These are phyloP conservation scores for Tetrahymena malaccensis DNA, from an alignment of 73 alveolate genomes.

Conservation along the genomic window DNA sequence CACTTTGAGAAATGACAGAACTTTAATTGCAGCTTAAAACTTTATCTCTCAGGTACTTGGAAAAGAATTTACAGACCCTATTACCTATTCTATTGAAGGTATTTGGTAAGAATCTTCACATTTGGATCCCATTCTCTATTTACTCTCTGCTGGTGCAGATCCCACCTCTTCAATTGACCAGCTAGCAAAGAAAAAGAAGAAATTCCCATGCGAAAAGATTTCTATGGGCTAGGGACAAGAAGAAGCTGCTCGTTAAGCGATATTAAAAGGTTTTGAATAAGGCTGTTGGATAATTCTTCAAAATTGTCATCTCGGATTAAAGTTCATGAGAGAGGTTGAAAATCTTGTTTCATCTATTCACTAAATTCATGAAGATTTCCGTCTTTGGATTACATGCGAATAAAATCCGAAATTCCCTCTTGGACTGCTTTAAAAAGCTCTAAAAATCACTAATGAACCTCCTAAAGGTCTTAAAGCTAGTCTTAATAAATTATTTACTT, in stretches of 20 bases:
- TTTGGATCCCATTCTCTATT: slow-evolving; percentile 92
- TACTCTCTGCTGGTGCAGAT: slow-evolving; percentile 99
- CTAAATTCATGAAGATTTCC: slow-evolving; percentile 96
- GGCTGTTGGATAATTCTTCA: slow-evolving; percentile 98
- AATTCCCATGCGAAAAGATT: slow-evolving; percentile 94
- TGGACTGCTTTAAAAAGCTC: slow-evolving; percentile 97
- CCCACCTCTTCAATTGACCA: slow-evolving; percentile 98
- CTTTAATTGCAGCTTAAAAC: slow-evolving; percentile 85
- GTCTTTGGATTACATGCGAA: slow-evolving; percentile 99
- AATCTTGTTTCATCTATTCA: slow-evolving; percentile 85
- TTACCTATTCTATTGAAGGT: slow-evolving; percentile 94
- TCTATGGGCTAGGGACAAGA: slow-evolving; percentile 99
- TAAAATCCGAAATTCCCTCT: slow-evolving; percentile 98
- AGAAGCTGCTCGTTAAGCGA: slow-evolving; percentile 88
- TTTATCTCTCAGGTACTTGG: slow-evolving; percentile 91
- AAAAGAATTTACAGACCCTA: slow-evolving; percentile 92
- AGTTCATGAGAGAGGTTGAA: slow-evolving; percentile 90
- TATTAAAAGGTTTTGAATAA: slow-evolving; percentile 85
- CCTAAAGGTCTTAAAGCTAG: slow-evolving; percentile 99
- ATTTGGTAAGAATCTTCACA: slow-evolving; percentile 83
- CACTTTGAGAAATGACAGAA: slow-evolving; percentile 95
- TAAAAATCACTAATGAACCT: slow-evolving; percentile 99
- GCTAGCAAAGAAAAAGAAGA: slow-evolving; percentile 98
- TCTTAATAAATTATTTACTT: slow-evolving; percentile 93
- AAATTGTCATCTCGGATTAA: slow-evolving; percentile 97